Evolutionary conservation across 106 monocot genomes (phyloP), one percentile per base, ranked within the genome.

Genomic region (Phalaenopsis aphrodite): DNA sequence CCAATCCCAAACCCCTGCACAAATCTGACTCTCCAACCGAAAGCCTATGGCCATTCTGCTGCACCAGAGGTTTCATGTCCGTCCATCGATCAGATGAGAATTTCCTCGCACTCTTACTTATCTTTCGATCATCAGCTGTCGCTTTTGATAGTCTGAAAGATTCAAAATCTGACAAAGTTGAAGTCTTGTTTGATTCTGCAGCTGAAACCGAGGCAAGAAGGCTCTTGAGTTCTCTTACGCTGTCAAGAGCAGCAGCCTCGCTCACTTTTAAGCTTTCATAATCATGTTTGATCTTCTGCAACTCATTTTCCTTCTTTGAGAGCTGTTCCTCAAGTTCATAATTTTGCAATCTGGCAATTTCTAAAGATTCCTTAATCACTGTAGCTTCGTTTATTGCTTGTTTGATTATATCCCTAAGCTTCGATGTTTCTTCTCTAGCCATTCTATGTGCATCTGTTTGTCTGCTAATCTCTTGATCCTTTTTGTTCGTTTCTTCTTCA

Each of bases 321-420:
- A 89, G 11, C 41, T 77, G 19, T 8, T 90, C 87, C 77, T 87
- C 84, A 12, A 93, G 81, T 23, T 76, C 75, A 65, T 82, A 85
- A 61, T 87, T 93, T 68, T 93, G 89, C 36, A 19, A 64, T 52
- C 89, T 78, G 1, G 85, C 85, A 36, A 86, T 87, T 85, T 94
- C 88, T 46, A 92, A 30, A 0, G 88, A 83, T 56, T 94, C 91
- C 72, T 91, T 87, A 16, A 81, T 81, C 10, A 84, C 80, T 0
- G 67, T 90, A 10, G 91, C 85, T 78, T 94, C 91, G 38, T 87
- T 87, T 69, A 94, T 75, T 1, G 91, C 89, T 72, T 92, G 89
- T 77, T 91, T 94, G 78, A 91, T 72, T 55, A 89, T 90, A 65
- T 94, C 94, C 41, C 94, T 80, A 68, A 91, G 45, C 56, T 79